Evolutionary conservation across 257 asterid species (phyloP).

Genomic region (Echites panduratus): DNA sequence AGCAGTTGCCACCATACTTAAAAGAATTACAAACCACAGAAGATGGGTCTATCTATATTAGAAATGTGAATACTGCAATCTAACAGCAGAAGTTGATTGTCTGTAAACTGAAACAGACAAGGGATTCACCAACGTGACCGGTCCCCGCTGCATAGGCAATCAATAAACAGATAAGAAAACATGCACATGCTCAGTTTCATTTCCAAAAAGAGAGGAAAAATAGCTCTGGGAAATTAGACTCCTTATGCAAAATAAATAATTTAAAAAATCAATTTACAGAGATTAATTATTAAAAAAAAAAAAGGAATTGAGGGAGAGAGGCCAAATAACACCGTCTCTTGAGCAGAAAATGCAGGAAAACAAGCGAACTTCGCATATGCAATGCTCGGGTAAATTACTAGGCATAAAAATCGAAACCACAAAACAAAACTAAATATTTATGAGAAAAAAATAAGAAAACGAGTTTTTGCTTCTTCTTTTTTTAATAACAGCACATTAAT

Average conservation of each 20-base stretch:
- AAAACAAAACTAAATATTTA: not conserved
- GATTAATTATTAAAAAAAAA: too few species aligned
- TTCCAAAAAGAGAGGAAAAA: not conserved
- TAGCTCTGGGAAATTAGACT: too few species aligned
- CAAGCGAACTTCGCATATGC: too few species aligned
- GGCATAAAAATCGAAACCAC: not conserved
- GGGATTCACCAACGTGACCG: not conserved
- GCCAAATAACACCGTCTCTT: too few species aligned
- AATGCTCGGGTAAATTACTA: too few species aligned
- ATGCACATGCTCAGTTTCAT: not conserved
- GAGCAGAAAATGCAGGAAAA: too few species aligned
- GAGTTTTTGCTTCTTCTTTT: too few species aligned
- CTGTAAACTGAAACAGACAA: constrained; percentile 5
- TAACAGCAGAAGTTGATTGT: not conserved
- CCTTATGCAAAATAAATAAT: too few species aligned
- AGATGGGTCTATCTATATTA: not conserved
- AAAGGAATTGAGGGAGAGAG: too few species aligned
- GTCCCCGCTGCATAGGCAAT: constrained; percentile 13
- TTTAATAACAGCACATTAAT: too few species aligned
- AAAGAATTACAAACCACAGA: not conserved
- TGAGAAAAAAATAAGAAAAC: not conserved
- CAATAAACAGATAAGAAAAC: constrained; percentile 9
- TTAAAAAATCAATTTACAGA: too few species aligned
- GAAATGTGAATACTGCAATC: not conserved
- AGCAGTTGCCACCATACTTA: constrained; percentile 72